Evolutionary conservation across 257 asterid species (phyloP).

Genomic region (Leptodermis oblonga): DNA sequence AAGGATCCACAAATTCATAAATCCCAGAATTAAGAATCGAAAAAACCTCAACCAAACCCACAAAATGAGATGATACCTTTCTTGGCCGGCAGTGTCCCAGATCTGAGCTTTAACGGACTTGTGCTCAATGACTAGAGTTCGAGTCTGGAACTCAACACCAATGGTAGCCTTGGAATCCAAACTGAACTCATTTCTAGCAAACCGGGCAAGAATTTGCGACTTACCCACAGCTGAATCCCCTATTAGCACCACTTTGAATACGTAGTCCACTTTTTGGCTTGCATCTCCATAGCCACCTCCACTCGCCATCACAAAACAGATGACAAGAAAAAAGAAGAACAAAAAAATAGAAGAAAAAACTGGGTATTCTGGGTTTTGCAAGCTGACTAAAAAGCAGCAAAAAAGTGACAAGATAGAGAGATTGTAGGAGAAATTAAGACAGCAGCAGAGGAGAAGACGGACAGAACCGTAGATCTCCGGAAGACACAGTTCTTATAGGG

Average conservation of each 20-base stretch:
- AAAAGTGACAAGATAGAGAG: neutral
- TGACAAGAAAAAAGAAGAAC: neutral
- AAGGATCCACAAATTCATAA: too few species aligned
- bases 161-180: conserved; percentile 81
- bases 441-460: neutral
- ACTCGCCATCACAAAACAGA: conserved; percentile 25
- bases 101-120: conserved; percentile 88
- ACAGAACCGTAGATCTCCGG: neutral
- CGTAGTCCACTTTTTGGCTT: conserved; percentile 64
- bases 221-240: conserved; percentile 90
- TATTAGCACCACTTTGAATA: conserved; percentile 74
- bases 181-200: conserved; percentile 74
- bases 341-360: neutral
- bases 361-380: neutral
- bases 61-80: conserved; percentile 37
- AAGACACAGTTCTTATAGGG: neutral
- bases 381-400: neutral
- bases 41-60: neutral
- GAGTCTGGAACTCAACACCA: conserved; percentile 78
- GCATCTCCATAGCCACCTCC: conserved; percentile 48
- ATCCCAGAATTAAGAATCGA: too few species aligned
- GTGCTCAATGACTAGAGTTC: conserved; percentile 63
- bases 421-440: neutral
- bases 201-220: conserved; percentile 70
- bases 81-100: conserved; percentile 96